Percentiles rank a stretch among this genome's conserved stretches.
These are phyloP conservation scores for Ulota crispa DNA, from an alignment of 225 moss, liverwort and hornwort species.

Conservation along the genomic window DNA sequence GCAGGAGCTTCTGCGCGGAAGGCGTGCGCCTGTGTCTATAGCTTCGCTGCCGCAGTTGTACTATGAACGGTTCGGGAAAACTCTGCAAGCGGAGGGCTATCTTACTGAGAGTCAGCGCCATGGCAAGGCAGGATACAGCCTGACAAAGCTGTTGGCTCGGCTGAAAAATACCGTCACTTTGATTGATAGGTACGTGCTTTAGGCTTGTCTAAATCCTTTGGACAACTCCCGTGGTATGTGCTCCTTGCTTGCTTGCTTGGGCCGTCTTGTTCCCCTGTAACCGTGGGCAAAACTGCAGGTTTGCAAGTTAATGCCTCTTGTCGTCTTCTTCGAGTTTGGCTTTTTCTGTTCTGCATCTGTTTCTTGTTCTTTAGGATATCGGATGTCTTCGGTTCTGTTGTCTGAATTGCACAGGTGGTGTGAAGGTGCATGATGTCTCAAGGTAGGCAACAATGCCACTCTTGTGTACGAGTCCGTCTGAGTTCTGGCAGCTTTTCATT, in stretches of 20 bases:
- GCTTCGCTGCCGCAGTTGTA: constrained; percentile 95
- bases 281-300: constrained; percentile 29
- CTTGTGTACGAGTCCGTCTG: constrained; percentile 17
- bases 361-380: constrained; percentile 19
- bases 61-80: constrained; percentile 96
- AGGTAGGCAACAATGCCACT: constrained; percentile 68
- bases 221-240: neutral
- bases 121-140: constrained; percentile 93
- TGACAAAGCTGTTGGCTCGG: constrained; percentile 90
- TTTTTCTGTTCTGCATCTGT: neutral
- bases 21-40: constrained; percentile 95
- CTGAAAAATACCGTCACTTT: constrained; percentile 96
- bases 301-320: constrained; percentile 18
- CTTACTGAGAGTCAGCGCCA: constrained; percentile 98
- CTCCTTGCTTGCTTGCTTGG: neutral
- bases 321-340: constrained; percentile 22
- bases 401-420: constrained; percentile 69
- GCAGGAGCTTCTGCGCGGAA: constrained; percentile 87
- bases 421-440: constrained; percentile 55
- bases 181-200: constrained; percentile 84
- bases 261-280: neutral
- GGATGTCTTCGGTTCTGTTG: constrained; percentile 44
- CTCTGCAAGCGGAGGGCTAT: constrained; percentile 93
- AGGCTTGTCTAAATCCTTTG: constrained; percentile 20
- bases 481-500: constrained; percentile 18